phyloP scores from a whole-genome alignment of 2,329 filamentous ascomycete genomes.

The Hawksworthiomyces lignivorus region DNA sequence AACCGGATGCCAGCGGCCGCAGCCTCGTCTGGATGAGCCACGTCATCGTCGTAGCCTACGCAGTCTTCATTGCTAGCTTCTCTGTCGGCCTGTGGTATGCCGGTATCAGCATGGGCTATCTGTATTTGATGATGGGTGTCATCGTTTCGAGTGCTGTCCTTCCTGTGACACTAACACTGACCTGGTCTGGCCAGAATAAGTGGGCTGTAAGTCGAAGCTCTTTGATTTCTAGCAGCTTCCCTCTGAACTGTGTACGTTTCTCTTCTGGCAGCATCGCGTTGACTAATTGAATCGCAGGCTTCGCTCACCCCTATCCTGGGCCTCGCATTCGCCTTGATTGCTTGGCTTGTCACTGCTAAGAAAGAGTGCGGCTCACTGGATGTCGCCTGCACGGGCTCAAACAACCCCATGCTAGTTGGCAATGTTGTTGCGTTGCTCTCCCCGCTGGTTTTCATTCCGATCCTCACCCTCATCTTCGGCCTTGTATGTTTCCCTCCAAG shows the following conservation, averaged over 20 bases:
- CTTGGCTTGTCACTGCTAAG: conserved; percentile 71
- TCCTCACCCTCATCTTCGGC: conserved; percentile 66
- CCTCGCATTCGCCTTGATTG: conserved; percentile 59
- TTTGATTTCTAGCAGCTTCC: too few relatives aligned
- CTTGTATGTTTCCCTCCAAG: too few relatives aligned
- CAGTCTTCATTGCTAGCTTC: conserved; percentile 69
- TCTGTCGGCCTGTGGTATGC: conserved; percentile 67
- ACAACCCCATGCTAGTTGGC: conserved; percentile 80
- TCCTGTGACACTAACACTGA: conserved; percentile 69
- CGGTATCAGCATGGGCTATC: conserved; percentile 78
- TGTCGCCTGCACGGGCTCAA: conserved; percentile 72
- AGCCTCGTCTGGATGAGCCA: conserved; percentile 76
- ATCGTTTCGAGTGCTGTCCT: conserved; percentile 82
- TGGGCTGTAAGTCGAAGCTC: conserved; percentile 39
- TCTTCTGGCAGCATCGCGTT: not conserved
- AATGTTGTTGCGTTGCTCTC: conserved; percentile 78
- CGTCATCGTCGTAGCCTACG: conserved; percentile 61
- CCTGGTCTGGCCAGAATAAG: conserved; percentile 75
- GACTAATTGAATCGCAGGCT: conserved; percentile 40
- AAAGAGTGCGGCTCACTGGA: conserved; percentile 60
- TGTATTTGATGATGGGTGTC: conserved; percentile 71
- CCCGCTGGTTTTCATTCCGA: conserved; percentile 64
- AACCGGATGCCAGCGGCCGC: conserved; percentile 66
- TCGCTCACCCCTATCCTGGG: conserved; percentile 62
- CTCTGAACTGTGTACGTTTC: not conserved